Percentiles rank a stretch among this genome's conserved stretches.
Evolutionary conservation across 1,284 basidiomycete species (phyloP).

Genomic region (Marasmius oreades): DNA sequence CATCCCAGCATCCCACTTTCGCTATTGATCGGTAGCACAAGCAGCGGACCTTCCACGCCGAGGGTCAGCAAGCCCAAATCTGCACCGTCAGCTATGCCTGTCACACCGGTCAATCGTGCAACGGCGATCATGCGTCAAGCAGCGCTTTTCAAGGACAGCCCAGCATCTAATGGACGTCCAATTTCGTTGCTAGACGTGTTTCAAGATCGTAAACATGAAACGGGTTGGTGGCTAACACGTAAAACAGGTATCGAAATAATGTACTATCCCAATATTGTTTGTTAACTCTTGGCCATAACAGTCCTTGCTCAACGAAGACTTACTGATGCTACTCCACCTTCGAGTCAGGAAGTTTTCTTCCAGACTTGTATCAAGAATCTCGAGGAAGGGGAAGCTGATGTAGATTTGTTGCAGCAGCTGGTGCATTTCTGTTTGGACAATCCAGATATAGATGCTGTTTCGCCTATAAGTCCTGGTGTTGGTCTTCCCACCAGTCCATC

Average conservation of each 20-base stretch:
- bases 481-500: constrained; percentile 45
- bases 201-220: constrained; percentile 56
- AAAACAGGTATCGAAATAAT: constrained; percentile 44
- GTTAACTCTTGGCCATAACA: constrained; percentile 20
- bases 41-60: constrained; percentile 31
- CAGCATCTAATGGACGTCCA: constrained; percentile 48
- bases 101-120: constrained; percentile 40
- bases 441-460: constrained; percentile 44
- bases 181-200: constrained; percentile 64
- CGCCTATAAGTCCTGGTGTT: constrained; percentile 40
- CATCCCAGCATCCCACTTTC: constrained; percentile 55
- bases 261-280: constrained; percentile 14
- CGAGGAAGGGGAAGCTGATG: constrained; percentile 47
- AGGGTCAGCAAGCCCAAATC: constrained; percentile 37
- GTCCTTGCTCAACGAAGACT: constrained; percentile 49
- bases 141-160: constrained; percentile 76
- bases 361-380: constrained; percentile 49
- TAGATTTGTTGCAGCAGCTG: constrained; percentile 54
- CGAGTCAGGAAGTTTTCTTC: constrained; percentile 44
- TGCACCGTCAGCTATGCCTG: constrained; percentile 56
- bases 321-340: constrained; percentile 32
- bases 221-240: constrained; percentile 76
- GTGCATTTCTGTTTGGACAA: constrained; percentile 59
- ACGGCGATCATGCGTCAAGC: constrained; percentile 64
- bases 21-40: constrained; percentile 42